Evolutionary conservation across 1,284 basidiomycete species (phyloP), one percentile per base, ranked within the genome.

Genomic region (Peniophora sp.): DNA sequence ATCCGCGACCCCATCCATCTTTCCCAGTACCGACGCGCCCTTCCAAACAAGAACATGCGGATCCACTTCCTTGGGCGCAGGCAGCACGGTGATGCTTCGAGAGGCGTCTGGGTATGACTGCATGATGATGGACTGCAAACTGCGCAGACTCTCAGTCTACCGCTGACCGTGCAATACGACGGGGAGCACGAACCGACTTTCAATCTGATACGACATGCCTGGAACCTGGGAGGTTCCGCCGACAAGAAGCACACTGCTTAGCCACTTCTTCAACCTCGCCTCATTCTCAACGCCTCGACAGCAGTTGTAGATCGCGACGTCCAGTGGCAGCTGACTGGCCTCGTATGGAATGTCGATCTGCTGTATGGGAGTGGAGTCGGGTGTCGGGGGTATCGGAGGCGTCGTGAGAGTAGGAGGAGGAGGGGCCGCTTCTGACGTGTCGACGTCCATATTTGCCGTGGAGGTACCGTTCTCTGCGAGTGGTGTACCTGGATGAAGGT

Each of bases 241-340:
- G 27, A 96, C 84, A 41, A 98, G 82, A 6, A 99, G 73, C 47
- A 98, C 89, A 10, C 88, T 89, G 64, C 88, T 83, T 9, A 95
- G 77, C 58, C 96, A 92, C 60, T 93, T 91, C 58, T 89, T 85
- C 52, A 95, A 85, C 67, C 91, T 90, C 50, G 96, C 92, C 59
- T 97, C 92, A 1, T 85, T 85, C 1, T 88, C 89, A 1, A 83
- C 85, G 1, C 90, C 85, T 9, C 92, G 76, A 15, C 95, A 83
- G 52, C 90, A 89, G 58, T 96, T 93, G 66, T 93, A 92, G 55
- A 98, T 90, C 2, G 95, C 97, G 11, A 92, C 88, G 62, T 99
- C 97, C 49, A 99, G 75, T 0, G 96, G 92, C 37, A 96, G 76
- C 66, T 94, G 93, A 65, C 86, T 85, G 24, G 96, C 88, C 69